Base-by-base conservation (phyloP, 192 early-diverging fungal species). In the Dimargaris xerosporica region DNA sequence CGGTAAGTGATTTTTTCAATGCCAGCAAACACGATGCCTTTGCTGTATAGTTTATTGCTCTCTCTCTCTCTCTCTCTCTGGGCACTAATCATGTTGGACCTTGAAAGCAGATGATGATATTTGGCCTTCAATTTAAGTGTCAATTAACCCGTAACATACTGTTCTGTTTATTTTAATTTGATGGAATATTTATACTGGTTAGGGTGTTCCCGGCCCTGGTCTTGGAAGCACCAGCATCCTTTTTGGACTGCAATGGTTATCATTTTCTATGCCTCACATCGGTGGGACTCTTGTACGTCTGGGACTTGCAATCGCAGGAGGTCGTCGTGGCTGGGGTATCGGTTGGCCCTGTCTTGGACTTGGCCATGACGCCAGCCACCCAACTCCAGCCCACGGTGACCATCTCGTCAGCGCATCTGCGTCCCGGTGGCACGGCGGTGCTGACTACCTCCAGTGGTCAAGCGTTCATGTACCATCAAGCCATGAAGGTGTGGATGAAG, bases 401-500 rank as follows among this genome's bases (percentile, higher is more conserved):
- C 4, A 82, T 89, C 30, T 69, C 67, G 19, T 73, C 74, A 51
- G 82, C 79, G 28, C 65, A 67, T 17, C 65, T 91, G 10, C 75
- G 77, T 30, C 66, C 73, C 31, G 80, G 88, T 26, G 88, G 87
- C 0, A 66, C 79, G 7, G 83, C 85, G 0, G 29, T 89, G 10
- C 62, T 91, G 0, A 79, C 78, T 25, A 89, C 87, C 2, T 77
- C 74, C 13, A 70, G 70, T 12, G 74, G 75, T 10, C 76, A 87
- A 47, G 74, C 75, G 23, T 91, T 76, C 67, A 69, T 78, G 5
- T 91, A 85, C 65, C 80, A 84, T 64, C 64, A 71, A 7, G 70
- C 63, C 15, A 82, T 90, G 83, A 72, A 75, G 48, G 52, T 58
- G 26, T 91, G 87, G 87, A 78, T 85, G 41, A 75, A 82, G 53